Evolutionary conservation across 106 monocot species (phyloP).

Genomic region (Dioscorea zingiberensis): DNA sequence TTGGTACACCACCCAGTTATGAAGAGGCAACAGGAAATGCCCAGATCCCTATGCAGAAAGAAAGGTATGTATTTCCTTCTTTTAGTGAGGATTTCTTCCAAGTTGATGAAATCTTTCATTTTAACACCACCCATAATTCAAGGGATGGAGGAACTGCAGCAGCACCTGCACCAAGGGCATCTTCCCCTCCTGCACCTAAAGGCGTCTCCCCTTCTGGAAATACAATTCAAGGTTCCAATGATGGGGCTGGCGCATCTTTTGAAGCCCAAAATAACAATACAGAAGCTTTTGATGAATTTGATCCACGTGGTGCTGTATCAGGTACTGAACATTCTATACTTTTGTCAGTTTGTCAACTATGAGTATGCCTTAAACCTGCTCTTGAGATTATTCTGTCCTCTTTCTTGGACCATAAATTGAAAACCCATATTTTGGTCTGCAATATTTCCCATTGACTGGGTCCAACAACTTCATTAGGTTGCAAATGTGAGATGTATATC

Average conservation of each 20-base stretch:
- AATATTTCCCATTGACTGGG: too few species aligned
- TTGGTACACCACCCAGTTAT: slow-evolving; percentile 66
- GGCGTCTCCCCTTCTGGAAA: slow-evolving; percentile 12
- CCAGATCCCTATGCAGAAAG: slow-evolving; percentile 27
- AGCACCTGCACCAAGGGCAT: slow-evolving; percentile 26
- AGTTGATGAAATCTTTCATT: not conserved
- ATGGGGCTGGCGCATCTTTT: slow-evolving; percentile 10
- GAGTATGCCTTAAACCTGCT: too few species aligned
- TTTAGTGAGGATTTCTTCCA: not conserved
- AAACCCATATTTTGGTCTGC: too few species aligned
- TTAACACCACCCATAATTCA: slow-evolving; percentile 18
- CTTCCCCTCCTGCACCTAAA: slow-evolving; percentile 26
- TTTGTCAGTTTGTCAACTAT: too few species aligned
- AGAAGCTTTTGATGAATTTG: slow-evolving; percentile 83
- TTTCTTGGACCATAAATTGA: too few species aligned
- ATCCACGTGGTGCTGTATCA: slow-evolving; percentile 69
- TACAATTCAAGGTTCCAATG: slow-evolving; percentile 10
- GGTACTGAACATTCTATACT: slow-evolving; percentile 23
- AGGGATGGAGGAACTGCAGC: slow-evolving; percentile 37
- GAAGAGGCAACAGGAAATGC: slow-evolving; percentile 54
- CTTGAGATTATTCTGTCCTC: not conserved
- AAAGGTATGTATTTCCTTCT: slow-evolving; percentile 32
- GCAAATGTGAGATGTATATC: too few species aligned
- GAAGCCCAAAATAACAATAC: slow-evolving; percentile 13
- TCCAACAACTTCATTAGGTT: too few species aligned